Evolutionary conservation across 768 basidiomycete genomes (phyloP).

Genomic region (Lactifluus piperatus): DNA sequence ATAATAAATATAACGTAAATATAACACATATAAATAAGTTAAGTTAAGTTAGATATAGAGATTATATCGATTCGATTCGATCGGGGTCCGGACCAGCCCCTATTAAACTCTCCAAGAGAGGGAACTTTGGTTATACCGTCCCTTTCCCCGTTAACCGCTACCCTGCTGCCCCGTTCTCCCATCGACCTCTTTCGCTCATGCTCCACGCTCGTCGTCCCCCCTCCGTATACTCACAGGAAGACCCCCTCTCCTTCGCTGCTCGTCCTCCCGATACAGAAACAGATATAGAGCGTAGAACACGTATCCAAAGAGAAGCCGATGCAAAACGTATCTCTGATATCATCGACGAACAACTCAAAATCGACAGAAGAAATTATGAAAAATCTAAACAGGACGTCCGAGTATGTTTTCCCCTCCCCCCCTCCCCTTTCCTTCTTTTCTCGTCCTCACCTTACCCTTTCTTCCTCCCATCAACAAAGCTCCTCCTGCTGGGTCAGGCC

Average conservation of each 20-base stretch:
- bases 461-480: slow-evolving; percentile 30
- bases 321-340: slow-evolving; percentile 69
- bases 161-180: slow-evolving; percentile 14
- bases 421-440: no score
- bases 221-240: slow-evolving; percentile 59
- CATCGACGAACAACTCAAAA: slow-evolving; percentile 73
- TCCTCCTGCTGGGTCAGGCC: slow-evolving; percentile 69
- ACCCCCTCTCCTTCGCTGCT: slow-evolving; percentile 62
- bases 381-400: slow-evolving; percentile 68
- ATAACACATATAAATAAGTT: not conserved
- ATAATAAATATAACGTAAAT: not conserved
- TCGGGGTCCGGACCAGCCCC: not conserved
- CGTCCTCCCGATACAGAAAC: slow-evolving; percentile 60
- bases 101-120: no score
- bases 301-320: slow-evolving; percentile 60
- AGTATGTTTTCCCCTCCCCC: slow-evolving; percentile 29
- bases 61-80: not conserved
- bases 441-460: slow-evolving; percentile 20
- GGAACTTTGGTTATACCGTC: no score
- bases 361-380: slow-evolving; percentile 57
- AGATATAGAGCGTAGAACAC: slow-evolving; percentile 48
- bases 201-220: slow-evolving; percentile 49
- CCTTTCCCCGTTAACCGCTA: not conserved
- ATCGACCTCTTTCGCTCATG: slow-evolving; percentile 26
- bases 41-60: no score